These are phyloP conservation scores for Trametes gibbosa DNA, from an alignment of 768 basidiomycete species.

Conservation along the genomic window DNA sequence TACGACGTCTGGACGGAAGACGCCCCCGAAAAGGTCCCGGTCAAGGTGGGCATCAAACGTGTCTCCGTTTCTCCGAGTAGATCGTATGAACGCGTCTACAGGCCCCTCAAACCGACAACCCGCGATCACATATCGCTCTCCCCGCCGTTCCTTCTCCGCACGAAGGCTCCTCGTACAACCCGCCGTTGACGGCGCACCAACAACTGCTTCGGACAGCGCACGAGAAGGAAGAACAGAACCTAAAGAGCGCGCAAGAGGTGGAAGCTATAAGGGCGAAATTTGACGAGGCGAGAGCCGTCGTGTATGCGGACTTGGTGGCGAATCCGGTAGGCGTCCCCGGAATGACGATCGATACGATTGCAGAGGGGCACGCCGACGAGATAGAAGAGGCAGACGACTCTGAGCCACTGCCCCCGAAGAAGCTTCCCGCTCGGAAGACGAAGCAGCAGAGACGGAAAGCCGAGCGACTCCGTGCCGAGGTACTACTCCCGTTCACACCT, in stretches of 20 bases:
- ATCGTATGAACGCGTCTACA: slow-evolving; percentile 22
- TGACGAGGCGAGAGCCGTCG: slow-evolving; percentile 43
- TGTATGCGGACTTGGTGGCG: slow-evolving; percentile 30
- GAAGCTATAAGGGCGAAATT: slow-evolving; percentile 55
- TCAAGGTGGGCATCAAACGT: slow-evolving; percentile 47
- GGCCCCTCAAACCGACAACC: slow-evolving; percentile 48
- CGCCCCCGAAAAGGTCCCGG: slow-evolving; percentile 31
- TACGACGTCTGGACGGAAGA: slow-evolving; percentile 62
- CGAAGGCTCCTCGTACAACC: slow-evolving; percentile 88
- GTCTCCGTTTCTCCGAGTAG: too few species aligned
- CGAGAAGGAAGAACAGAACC: slow-evolving; percentile 57
- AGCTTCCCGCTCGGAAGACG: slow-evolving; percentile 50
- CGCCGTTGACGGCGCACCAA: slow-evolving; percentile 67
- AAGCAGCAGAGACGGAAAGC: slow-evolving; percentile 70
- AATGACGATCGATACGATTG: slow-evolving; percentile 59
- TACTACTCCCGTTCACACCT: slow-evolving; percentile 29
- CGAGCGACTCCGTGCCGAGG: slow-evolving; percentile 61
- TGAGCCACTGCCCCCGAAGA: slow-evolving; percentile 37
- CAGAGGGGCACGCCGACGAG: slow-evolving; percentile 30
- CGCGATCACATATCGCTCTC: slow-evolving; percentile 52
- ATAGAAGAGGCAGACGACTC: slow-evolving; percentile 22
- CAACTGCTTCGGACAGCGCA: slow-evolving; percentile 68
- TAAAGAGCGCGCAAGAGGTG: slow-evolving; percentile 52
- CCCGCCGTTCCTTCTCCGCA: slow-evolving; percentile 73
- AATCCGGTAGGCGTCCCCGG: slow-evolving; percentile 48